Base-by-base conservation (phyloP, 202 grass and related monocot genomes). In the Schoenoplectus tabernaemontani region DNA sequence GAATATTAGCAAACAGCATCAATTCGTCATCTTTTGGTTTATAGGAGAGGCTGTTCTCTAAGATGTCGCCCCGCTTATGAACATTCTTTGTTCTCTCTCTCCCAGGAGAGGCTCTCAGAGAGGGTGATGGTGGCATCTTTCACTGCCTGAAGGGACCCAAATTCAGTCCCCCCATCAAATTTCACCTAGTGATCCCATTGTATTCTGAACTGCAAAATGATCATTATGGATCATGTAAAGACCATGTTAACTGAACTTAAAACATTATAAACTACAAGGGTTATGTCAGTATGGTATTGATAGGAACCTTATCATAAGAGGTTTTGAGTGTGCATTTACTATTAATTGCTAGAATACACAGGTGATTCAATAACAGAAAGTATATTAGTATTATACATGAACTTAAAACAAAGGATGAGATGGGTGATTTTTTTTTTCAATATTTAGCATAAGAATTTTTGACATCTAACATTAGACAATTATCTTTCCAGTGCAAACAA, bases 21-120 rank as follows among this genome's bases (percentile, higher is more conserved):
- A 97, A 89, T 42, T 97, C 94, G 15, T 97, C 94, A 24, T 97
- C 89, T 80, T 88, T 92, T 20, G 83, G 57, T 88, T 92, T 94
- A 30, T 56, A 67, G 76, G 87, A n/a, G 41, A 26, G 51, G 67
- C 77, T 81, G 9, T 89, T 84, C 4, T 94, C 88, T 65, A 80
- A 80, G 81, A n/a, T n/a, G n/a, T n/a, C n/a, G n/a, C 76, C 77
- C 65, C 95, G 86, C 80, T 70, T 93, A 42, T 87, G 89, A 74
- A 63, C 67, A n/a, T 84, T 16, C 56, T 73, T 57, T 48, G 15
- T 30, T 62, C 62, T 33, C 66, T 93, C 94, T 32, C 59, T 86
- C n/a, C 80, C 78, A n/a, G 84, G 84, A 84, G 86, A 92, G 77
- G 77, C 86, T 86, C 86, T 91, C 4, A 58, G 16, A 26, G 81